Evolutionary conservation across 1,284 basidiomycete species (phyloP), one percentile per base, ranked within the genome.

Genomic region (Ceratorhiza oryzae-sativae): DNA sequence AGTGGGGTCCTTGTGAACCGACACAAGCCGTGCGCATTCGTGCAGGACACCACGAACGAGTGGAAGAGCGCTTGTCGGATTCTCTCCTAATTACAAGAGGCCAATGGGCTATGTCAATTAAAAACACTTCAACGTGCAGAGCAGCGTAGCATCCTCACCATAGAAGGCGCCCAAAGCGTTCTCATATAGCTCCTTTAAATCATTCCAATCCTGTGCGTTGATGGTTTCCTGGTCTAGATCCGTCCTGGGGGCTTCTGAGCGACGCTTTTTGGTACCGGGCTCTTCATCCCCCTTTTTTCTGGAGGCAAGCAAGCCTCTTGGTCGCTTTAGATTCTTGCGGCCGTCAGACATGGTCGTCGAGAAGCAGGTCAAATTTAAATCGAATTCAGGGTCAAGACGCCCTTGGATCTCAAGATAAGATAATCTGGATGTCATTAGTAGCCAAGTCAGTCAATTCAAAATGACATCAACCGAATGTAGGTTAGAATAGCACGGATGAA

Each of bases 1-100:
- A 25, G 86, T 86, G 0, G 87, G 88, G 76, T 90, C 87, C 13
- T 83, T 81, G 76, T 86, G 85, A 36, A 80, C 78, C 36, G 82
- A 75, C 65, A 88, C 81, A 73, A 88, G 86, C 41, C 86, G 84
- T 77, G 87, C 85, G 77, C 87, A 89, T 78, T 89, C 87, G 75
- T 88, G 87, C 3, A 90, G 84, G 65, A 90, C 86, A 4, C 85
- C 87, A 46, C 88, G 83, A 48, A 90, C 79, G 3, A 88, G 81
- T 0, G 86, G 83, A 3, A 87, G 79, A 0, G 86, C 84, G 71
- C 86, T 84, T n/a, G 39, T 39, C 78, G 73, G 20, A 82, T 76
- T 70, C 85, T 83, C 73, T 84, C 84, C 63, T 79, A 86, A 87
- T 75, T 58, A 32, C n/a, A 13, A 39, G 18, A 51, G 39, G 46